Evolutionary conservation across 176 grass and related monocot species (phyloP).

Genomic region (Musa troglodytarum): DNA sequence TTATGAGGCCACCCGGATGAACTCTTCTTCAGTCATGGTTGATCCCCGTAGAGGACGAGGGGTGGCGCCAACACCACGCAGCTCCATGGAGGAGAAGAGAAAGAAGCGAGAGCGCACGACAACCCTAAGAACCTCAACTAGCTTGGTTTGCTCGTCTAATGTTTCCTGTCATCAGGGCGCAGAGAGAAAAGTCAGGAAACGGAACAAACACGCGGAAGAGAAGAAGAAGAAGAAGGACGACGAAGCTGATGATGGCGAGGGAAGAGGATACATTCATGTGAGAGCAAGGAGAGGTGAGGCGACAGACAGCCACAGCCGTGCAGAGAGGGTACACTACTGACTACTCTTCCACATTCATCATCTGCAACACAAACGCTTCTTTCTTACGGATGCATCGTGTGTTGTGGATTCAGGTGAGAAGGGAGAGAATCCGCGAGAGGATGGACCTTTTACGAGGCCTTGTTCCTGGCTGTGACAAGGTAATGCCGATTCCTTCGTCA

Average conservation of each 20-base stretch:
- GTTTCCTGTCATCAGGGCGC: neutral
- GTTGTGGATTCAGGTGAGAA: conserved; percentile 62
- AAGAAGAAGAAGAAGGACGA: neutral
- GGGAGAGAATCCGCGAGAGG: conserved; percentile 85
- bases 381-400: conserved; percentile 12
- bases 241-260: conserved; percentile 1
- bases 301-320: conserved; percentile 90
- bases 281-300: conserved; percentile 94
- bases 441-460: conserved; percentile 87
- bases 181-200: conserved; percentile 38
- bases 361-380: neutral
- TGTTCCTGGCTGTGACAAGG: conserved; percentile 90
- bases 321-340: conserved; percentile 48
- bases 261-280: conserved; percentile 77
- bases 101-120: too few relatives aligned
- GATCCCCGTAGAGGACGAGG: too few relatives aligned
- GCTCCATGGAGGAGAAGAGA: too few relatives aligned
- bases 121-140: too few relatives aligned
- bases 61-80: too few relatives aligned
- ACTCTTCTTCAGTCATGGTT: too few relatives aligned
- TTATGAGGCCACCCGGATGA: too few relatives aligned
- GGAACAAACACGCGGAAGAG: conserved; percentile 33
- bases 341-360: too few relatives aligned
- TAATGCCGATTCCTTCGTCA: conserved; percentile 3
- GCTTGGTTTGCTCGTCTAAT: too few relatives aligned